Conservation (phyloP, 129 eudicot genomes). For the Pittosporum tobira region DNA sequence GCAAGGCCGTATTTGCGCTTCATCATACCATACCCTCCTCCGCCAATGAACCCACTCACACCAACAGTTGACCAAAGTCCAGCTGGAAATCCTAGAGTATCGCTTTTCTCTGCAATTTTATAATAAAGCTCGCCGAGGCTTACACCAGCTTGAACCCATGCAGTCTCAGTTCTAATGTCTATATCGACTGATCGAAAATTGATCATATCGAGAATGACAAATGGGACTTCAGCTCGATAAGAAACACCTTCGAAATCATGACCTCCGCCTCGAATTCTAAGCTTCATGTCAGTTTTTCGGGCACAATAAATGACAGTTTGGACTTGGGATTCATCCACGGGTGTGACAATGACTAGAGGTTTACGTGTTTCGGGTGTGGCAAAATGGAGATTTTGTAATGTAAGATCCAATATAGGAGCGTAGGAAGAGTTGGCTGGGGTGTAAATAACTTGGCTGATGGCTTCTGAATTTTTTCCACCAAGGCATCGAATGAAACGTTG, state of each 20-base stretch:
- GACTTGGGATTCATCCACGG: constrained; percentile 16
- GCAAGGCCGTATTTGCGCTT: constrained; percentile 4
- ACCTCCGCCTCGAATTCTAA: constrained; percentile 23
- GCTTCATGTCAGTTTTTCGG: background rate
- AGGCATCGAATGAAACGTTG: constrained; percentile 15
- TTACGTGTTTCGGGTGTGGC: constrained; percentile 7
- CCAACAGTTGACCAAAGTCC: constrained; percentile 3
- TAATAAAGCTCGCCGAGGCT: constrained; percentile 2
- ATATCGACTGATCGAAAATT: constrained; percentile 12
- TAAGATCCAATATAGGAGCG: constrained; percentile 4
- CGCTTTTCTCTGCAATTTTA: background rate
- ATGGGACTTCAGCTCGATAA: constrained; percentile 12
- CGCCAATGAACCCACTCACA: background rate
- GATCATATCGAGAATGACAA: constrained; percentile 20
- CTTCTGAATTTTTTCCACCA: background rate
- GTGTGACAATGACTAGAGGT: constrained; percentile 21
- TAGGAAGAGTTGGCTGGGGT: constrained; percentile 14
- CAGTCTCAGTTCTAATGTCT: constrained; percentile 9
- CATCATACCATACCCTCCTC: constrained; percentile 11
- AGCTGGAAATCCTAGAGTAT: constrained; percentile 1
- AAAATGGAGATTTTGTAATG: constrained; percentile 18
- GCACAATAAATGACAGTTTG: constrained; percentile 17
- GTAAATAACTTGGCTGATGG: background rate
- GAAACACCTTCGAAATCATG: constrained; percentile 26
- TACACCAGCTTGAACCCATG: constrained; percentile 19